A percentile compares a stretch with the other conserved stretches of the same genome.
phyloP scores from a whole-genome alignment of 2,329 filamentous ascomycete species.

The Stagonosporopsis tanaceti region DNA sequence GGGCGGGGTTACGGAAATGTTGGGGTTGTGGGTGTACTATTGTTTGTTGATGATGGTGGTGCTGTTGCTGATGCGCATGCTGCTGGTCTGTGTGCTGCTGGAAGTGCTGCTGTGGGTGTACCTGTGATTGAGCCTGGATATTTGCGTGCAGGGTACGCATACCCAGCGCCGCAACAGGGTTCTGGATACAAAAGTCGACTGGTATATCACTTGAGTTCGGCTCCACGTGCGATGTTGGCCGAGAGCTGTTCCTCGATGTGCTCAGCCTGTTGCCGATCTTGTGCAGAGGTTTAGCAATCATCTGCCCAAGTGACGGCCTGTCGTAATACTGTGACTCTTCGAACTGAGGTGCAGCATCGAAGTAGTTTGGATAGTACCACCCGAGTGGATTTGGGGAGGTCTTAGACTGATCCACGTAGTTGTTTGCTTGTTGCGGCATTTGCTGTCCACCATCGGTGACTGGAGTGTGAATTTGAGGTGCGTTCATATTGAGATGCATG shows the following conservation, averaged over 20 bases:
- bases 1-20: slow-evolving; percentile 28
- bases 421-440: slow-evolving; percentile 26
- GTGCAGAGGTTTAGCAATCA: slow-evolving; percentile 45
- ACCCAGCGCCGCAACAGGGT: slow-evolving; percentile 27
- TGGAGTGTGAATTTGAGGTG: slow-evolving; percentile 30
- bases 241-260: slow-evolving; percentile 35
- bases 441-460: slow-evolving; percentile 33
- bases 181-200: slow-evolving; percentile 35
- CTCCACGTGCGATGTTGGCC: slow-evolving; percentile 34
- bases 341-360: slow-evolving; percentile 44
- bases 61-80: slow-evolving; percentile 26
- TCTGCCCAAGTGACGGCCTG: slow-evolving; percentile 45
- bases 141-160: slow-evolving; percentile 27
- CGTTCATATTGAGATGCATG: slow-evolving; percentile 33
- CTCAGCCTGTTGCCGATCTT: slow-evolving; percentile 43
- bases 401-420: slow-evolving; percentile 44
- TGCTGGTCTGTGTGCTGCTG: slow-evolving; percentile 21
- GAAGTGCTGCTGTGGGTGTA: slow-evolving; percentile 25
- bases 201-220: slow-evolving; percentile 32
- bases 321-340: slow-evolving; percentile 49
- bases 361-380: slow-evolving; percentile 47
- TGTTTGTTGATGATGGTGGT: slow-evolving; percentile 32
- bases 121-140: slow-evolving; percentile 23
- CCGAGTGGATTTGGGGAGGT: slow-evolving; percentile 40
- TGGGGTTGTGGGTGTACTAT: slow-evolving; percentile 29